Evolutionary conservation across 495 filamentous ascomycete species (phyloP).

Genomic region (Gamarada debralockiae): DNA sequence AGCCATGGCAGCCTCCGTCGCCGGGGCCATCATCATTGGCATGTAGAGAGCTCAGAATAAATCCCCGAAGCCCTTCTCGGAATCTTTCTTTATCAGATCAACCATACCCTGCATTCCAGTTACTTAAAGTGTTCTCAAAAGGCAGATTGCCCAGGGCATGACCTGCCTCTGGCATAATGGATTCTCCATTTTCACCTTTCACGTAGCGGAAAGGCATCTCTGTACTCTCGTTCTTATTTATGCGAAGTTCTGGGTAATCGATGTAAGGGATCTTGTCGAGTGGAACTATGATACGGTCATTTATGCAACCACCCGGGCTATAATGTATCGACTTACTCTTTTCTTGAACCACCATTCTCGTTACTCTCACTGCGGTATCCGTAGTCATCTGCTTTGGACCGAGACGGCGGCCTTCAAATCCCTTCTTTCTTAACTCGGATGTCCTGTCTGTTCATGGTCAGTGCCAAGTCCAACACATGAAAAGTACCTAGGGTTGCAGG

Average conservation of each 20-base stretch:
- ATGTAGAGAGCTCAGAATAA: constrained; percentile 55
- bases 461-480: background rate
- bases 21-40: background rate
- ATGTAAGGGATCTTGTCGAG: constrained; percentile 74
- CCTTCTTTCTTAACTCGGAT: constrained; percentile 86
- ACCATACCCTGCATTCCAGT: constrained; percentile 70
- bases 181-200: constrained; percentile 63
- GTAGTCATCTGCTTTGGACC: constrained; percentile 98
- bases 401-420: constrained; percentile 81
- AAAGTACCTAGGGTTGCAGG: no score
- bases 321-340: constrained; percentile 52
- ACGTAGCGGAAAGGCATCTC: constrained; percentile 99
- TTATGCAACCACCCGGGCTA: background rate
- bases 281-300: constrained; percentile 48
- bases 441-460: constrained; percentile 66
- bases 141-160: background rate
- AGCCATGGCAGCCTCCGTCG: no score
- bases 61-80: constrained; percentile 87
- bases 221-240: constrained; percentile 88
- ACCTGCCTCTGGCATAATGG: constrained; percentile 85
- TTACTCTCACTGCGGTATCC: constrained; percentile 92
- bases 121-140: constrained; percentile 5
- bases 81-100: constrained; percentile 87
- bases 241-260: constrained; percentile 82
- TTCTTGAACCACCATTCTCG: constrained; percentile 80